These are phyloP conservation scores for Agarophyton chilense DNA, from an alignment of 23 red algal genomes.

Conservation along the genomic window DNA sequence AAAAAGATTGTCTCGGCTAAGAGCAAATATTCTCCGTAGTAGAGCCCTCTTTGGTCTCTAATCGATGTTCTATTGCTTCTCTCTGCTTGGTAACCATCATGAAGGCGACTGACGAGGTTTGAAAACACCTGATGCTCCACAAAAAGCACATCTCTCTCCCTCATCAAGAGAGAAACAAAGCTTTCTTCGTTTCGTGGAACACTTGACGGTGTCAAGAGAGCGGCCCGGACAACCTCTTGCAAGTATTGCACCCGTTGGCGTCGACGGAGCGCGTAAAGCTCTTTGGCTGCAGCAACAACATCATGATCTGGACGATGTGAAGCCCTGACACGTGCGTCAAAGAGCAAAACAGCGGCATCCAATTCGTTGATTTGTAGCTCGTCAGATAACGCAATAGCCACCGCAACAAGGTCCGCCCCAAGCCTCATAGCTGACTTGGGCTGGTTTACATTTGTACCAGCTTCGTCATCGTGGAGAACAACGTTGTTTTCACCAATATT, in stretches of 20 bases:
- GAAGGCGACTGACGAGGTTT: slow-evolving; percentile 39
- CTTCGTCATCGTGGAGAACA: neutral
- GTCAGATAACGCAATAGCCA: slow-evolving; percentile 59
- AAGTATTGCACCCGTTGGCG: slow-evolving; percentile 48
- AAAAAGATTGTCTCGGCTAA: slow-evolving; percentile 78
- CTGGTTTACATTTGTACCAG: neutral
- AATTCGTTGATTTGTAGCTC: slow-evolving; percentile 70
- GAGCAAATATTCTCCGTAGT: slow-evolving; percentile 58
- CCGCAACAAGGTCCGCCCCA: slow-evolving; percentile 55
- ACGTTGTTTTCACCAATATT: slow-evolving; percentile 26
- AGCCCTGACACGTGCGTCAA: slow-evolving; percentile 39
- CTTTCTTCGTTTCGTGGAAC: slow-evolving; percentile 33
- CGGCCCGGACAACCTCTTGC: slow-evolving; percentile 65
- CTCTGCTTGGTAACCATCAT: slow-evolving; percentile 22
- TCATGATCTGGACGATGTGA: slow-evolving; percentile 56
- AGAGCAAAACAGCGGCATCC: slow-evolving; percentile 59
- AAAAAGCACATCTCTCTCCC: slow-evolving; percentile 67
- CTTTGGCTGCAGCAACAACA: slow-evolving; percentile 63
- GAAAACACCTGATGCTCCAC: slow-evolving; percentile 45
- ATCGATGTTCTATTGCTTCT: neutral
- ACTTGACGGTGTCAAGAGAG: slow-evolving; percentile 21
- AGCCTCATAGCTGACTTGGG: slow-evolving; percentile 10
- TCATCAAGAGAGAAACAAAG: slow-evolving; percentile 61
- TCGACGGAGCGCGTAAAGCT: slow-evolving; percentile 38
- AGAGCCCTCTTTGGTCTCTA: slow-evolving; percentile 20